Conservation (phyloP, 1,284 basidiomycete species). For the Cerioporus squamosus region DNA sequence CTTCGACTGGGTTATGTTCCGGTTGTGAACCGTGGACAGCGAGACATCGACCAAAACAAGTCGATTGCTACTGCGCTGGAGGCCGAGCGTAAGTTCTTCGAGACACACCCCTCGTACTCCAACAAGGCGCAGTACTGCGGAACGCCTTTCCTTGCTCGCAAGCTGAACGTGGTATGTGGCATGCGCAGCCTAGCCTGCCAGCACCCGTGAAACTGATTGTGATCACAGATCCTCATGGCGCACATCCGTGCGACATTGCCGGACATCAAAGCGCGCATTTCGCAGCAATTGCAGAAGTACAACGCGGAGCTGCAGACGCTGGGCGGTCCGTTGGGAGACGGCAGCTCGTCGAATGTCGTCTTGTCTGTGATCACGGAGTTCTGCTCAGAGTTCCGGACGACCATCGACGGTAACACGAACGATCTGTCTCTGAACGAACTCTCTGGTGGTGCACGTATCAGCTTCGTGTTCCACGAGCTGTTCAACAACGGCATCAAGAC, state of each 20-base stretch:
- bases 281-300: slow-evolving; percentile 86
- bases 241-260: slow-evolving; percentile 79
- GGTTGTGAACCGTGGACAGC: slow-evolving; percentile 96
- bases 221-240: slow-evolving; percentile 11
- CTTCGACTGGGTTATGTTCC: slow-evolving; percentile 96
- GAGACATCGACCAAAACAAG: slow-evolving; percentile 92
- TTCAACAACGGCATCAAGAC: slow-evolving; percentile 96
- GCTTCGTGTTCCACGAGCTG: slow-evolving; percentile 97
- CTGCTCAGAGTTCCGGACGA: slow-evolving; percentile 93
- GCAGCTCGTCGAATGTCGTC: slow-evolving; percentile 87
- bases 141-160: slow-evolving; percentile 95
- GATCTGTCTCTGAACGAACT: slow-evolving; percentile 95
- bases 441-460: slow-evolving; percentile 96
- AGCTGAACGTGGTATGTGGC: slow-evolving; percentile 84
- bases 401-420: slow-evolving; percentile 97
- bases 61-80: slow-evolving; percentile 87
- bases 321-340: slow-evolving; percentile 87
- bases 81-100: slow-evolving; percentile 90
- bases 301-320: slow-evolving; percentile 84
- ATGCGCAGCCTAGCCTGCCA: background rate
- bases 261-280: slow-evolving; percentile 95
- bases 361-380: slow-evolving; percentile 98
- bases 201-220: background rate
- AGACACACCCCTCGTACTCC: slow-evolving; percentile 91
- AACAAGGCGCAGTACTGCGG: slow-evolving; percentile 96